Evolutionary conservation across 441 rosid genomes (phyloP).

Genomic region (Populus trichocarpa): DNA sequence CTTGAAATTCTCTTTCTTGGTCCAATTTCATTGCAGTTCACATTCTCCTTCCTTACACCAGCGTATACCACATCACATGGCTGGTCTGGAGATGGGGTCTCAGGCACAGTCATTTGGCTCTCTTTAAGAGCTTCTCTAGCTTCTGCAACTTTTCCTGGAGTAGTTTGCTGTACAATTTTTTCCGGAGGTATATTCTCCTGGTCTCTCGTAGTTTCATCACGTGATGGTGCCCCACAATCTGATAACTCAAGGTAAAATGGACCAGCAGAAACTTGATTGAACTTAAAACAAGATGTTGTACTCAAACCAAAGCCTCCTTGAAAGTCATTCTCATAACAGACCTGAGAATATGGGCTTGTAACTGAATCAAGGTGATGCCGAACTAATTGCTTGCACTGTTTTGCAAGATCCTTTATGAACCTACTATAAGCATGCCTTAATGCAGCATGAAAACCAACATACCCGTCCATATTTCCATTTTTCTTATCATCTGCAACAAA

Average conservation of each 20-base stretch:
- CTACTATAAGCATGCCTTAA: constrained; percentile 69
- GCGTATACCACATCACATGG: constrained; percentile 55
- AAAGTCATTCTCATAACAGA: constrained; percentile 69
- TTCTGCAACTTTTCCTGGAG: constrained; percentile 69
- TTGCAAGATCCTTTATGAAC: constrained; percentile 71
- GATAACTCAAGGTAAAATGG: constrained; percentile 82
- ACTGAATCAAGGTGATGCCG: constrained; percentile 96
- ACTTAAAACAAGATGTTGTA: constrained; percentile 33
- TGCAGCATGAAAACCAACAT: constrained; percentile 85
- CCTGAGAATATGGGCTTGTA: constrained; percentile 89
- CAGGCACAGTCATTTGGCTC: constrained; percentile 80
- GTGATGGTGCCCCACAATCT: constrained; percentile 37
- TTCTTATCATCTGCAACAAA: constrained; percentile 70
- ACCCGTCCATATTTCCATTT: constrained; percentile 73
- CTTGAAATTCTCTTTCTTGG: constrained; percentile 66
- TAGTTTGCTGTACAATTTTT: constrained; percentile 55
- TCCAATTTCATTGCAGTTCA: constrained; percentile 64
- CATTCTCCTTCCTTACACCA: constrained; percentile 64
- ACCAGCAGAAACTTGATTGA: constrained; percentile 49
- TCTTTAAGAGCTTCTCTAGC: constrained; percentile 58
- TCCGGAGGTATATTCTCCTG: constrained; percentile 86
- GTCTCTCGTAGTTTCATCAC: constrained; percentile 55
- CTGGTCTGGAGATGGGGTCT: constrained; percentile 97
- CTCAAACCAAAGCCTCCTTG: constrained; percentile 56
- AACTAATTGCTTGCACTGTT: constrained; percentile 85